A percentile compares a stretch with the other conserved stretches of the same genome.
phyloP scores from a whole-genome alignment of 1,284 basidiomycete genomes.

The Cutaneotrichosporon sp. region DNA sequence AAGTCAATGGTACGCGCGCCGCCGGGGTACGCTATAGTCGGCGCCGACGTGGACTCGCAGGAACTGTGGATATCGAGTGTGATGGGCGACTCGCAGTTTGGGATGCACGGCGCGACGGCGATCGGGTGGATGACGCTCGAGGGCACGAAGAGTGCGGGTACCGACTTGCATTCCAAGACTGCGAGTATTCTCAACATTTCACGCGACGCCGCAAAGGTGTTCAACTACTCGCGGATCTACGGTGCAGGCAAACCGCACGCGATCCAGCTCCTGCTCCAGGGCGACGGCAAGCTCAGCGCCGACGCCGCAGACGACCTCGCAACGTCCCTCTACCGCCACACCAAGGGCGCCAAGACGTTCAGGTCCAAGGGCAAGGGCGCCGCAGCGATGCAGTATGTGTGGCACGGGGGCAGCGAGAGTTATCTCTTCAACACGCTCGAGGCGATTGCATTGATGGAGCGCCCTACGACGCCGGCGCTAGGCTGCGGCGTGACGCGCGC shows the following conservation, averaged over 20 bases:
- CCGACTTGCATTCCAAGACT: conserved; percentile 95
- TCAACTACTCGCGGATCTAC: conserved; percentile 99
- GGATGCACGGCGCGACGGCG: conserved; percentile 91
- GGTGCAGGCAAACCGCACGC: conserved; percentile 96
- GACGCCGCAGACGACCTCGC: conserved; percentile 77
- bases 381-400: conserved; percentile 61
- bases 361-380: conserved; percentile 39
- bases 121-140: conserved; percentile 99
- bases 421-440: conserved; percentile 99
- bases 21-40: conserved; percentile 87
- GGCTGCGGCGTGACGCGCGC: conserved; percentile 92
- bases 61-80: conserved; percentile 99
- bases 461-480: conserved; percentile 83
- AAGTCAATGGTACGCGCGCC: conserved; percentile 97
- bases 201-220: conserved; percentile 94
- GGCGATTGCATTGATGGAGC: conserved; percentile 81
- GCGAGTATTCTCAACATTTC: conserved; percentile 89
- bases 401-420: conserved; percentile 95
- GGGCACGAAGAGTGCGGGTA: conserved; percentile 93
- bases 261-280: conserved; percentile 78
- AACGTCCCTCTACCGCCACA: conserved; percentile 81
- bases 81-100: conserved; percentile 98
- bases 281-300: conserved; percentile 70
- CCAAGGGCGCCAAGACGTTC: conserved; percentile 84
- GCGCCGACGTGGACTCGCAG: conserved; percentile 97